Conservation (phyloP, 1,139 yeast species). For the Taphrina betulina region DNA sequence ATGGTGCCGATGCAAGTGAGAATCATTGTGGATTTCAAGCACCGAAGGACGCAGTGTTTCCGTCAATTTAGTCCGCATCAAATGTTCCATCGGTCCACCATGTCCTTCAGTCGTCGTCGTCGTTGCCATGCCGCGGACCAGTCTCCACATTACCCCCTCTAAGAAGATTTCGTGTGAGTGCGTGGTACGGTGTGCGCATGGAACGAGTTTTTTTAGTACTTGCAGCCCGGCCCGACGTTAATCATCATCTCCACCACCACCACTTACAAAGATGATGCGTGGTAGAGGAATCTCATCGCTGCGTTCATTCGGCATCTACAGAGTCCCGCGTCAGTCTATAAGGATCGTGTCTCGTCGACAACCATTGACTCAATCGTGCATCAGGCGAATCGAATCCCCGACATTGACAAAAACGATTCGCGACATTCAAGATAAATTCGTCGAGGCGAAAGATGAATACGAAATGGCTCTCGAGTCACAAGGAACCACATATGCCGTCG, state of each 20-base stretch:
- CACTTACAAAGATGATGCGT: no score
- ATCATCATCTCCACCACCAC: no score
- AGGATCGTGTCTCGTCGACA: no score
- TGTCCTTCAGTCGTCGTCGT: conserved; percentile 1
- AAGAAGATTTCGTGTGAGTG: no score
- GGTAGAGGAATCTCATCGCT: no score
- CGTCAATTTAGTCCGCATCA: conserved; percentile 29
- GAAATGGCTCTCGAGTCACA: conserved; percentile 22
- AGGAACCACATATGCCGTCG: conserved; percentile 30
- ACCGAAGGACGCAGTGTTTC: conserved; percentile 34
- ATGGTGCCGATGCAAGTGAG: conserved; percentile 86
- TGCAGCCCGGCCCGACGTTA: no score
- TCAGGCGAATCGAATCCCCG: conserved; percentile 3
- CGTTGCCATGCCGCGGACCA: conserved; percentile 25
- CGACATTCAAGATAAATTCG: conserved; percentile 19
- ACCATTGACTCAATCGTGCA: not conserved
- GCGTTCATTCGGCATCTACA: no score
- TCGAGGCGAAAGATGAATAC: conserved; percentile 31
- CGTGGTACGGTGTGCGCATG: no score
- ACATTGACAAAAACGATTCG: conserved; percentile 11
- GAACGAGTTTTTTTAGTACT: no score
- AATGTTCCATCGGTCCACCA: conserved; percentile 19
- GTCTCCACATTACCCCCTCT: no score
- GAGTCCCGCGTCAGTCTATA: no score
- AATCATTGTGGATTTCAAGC: conserved; percentile 70